phyloP scores from a whole-genome alignment of 1,139 yeast genomes.

The Groenewaldozyma auringiensis region DNA sequence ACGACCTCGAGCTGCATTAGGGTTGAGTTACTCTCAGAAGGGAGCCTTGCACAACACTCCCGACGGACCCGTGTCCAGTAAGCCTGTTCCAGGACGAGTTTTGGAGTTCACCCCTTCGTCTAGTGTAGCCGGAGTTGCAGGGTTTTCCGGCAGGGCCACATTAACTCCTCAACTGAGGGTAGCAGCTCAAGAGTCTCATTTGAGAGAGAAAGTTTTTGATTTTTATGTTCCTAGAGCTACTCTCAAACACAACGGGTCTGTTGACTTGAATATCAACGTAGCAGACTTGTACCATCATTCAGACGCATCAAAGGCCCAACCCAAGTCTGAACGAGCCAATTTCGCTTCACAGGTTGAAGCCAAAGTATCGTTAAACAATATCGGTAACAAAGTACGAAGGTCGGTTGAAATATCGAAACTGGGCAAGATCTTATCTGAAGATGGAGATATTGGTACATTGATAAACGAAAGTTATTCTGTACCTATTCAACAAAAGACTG shows the following conservation, averaged over 20 bases:
- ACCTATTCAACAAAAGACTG: slow-evolving; percentile 1
- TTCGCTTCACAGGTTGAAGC: background rate
- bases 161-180: background rate
- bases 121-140: slow-evolving; percentile 16
- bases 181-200: background rate
- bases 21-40: slow-evolving; percentile 45
- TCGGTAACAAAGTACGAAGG: background rate
- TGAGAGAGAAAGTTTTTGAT: background rate
- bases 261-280: slow-evolving; percentile 2
- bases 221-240: background rate
- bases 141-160: slow-evolving; percentile 6
- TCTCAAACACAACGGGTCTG: background rate
- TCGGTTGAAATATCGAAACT: background rate
- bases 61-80: slow-evolving; percentile 55
- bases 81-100: slow-evolving; percentile 64
- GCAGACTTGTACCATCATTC: background rate
- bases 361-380: background rate
- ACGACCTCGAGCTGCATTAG: slow-evolving; percentile 16
- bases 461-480: background rate
- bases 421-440: background rate
- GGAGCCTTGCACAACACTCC: slow-evolving; percentile 72
- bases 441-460: background rate
- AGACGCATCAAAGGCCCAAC: background rate
- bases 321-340: too few relatives aligned
- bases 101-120: slow-evolving; percentile 25